Base-by-base conservation (phyloP, 1,139 yeast species). In the Yamadazyma friedrichii region DNA sequence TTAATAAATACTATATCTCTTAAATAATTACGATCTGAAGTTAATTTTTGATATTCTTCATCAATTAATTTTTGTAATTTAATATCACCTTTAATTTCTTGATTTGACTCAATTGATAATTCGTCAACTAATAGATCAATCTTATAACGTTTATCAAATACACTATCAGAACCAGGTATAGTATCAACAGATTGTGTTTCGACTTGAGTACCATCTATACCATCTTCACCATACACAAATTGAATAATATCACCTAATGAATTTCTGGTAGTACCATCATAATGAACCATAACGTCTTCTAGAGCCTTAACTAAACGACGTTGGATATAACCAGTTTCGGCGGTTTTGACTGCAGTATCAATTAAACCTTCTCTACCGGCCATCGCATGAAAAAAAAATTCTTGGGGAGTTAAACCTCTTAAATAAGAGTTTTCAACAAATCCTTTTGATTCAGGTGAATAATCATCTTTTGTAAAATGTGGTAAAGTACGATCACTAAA, bases 361-460 rank as follows among this genome's bases (percentile, higher is more conserved):
- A 93, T 93, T 63, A 93, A 80, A 80, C 99, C 99, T 74, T 93
- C 99, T 78, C 99, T 88, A 78, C 99, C 99, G 56, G 98, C 98
- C 98, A 94, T 94, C 42, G 98, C 98, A 64, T 94, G 99, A 85
- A 93, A 93, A 62, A 94, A 94, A 65, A 94, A 94, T 65, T 94
- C 98, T 67, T 93, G 98, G 31, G 99, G 99, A 12, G 98, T 93
- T 58, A 94, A 76, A 33, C 99, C 99, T 75, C 98, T 83, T 59
- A 93, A 76, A 58, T 93, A 94, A 10, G 98, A 94, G 59, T 94
- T 94, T 65, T 93, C 98, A 51, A 94, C 95, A 56, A 94, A 94
- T 50, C 99, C 99, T 62, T 89, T 88, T 3, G 97, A 89, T 66
- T 93, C 98, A 25, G 98, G 98, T 42, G 96, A 87, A 64, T 93